Percentiles rank a stretch among this genome's conserved stretches.
phyloP scores from a whole-genome alignment of 2,329 filamentous ascomycete species.

The Ophiocordyceps australis region DNA sequence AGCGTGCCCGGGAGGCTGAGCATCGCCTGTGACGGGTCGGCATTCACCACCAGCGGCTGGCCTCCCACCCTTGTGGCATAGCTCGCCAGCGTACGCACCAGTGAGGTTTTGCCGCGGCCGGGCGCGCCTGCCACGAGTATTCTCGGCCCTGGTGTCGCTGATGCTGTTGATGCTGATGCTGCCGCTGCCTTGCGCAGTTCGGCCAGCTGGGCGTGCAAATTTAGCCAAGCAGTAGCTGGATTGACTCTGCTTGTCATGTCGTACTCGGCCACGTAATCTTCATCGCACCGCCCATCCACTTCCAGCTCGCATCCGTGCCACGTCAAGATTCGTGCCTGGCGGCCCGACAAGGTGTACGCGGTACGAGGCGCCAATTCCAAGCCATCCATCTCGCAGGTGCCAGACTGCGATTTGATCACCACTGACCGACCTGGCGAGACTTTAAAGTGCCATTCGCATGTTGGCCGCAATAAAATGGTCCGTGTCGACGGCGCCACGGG shows the following conservation, averaged over 20 bases:
- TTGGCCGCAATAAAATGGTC: constrained; percentile 35
- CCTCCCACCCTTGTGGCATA: constrained; percentile 60
- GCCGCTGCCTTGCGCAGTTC: constrained; percentile 46
- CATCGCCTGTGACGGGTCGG: constrained; percentile 68
- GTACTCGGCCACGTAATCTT: constrained; percentile 40
- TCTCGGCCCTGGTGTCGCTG: constrained; percentile 45
- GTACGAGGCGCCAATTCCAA: constrained; percentile 75
- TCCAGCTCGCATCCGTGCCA: constrained; percentile 84
- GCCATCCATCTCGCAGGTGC: constrained; percentile 85
- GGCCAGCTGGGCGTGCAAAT: constrained; percentile 76
- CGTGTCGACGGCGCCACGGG: constrained; percentile 21
- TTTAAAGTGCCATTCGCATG: constrained; percentile 66
- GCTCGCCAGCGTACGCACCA: constrained; percentile 58
- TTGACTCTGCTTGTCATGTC: constrained; percentile 59
- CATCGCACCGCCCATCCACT: constrained; percentile 41
- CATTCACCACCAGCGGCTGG: constrained; percentile 68
- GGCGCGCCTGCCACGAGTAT: constrained; percentile 68
- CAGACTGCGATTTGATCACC: constrained; percentile 47
- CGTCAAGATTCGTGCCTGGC: constrained; percentile 77
- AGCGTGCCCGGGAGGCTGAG: constrained; percentile 64
- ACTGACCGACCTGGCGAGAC: constrained; percentile 32
- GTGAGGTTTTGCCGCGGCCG: constrained; percentile 66
- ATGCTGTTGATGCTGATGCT: constrained; percentile 20
- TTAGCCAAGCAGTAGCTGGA: constrained; percentile 62
- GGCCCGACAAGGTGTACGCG: constrained; percentile 63